A percentile compares a stretch with the other conserved stretches of the same genome.
phyloP scores from a whole-genome alignment of 192 early-diverging fungal genomes.

The Coemansia sp. region DNA sequence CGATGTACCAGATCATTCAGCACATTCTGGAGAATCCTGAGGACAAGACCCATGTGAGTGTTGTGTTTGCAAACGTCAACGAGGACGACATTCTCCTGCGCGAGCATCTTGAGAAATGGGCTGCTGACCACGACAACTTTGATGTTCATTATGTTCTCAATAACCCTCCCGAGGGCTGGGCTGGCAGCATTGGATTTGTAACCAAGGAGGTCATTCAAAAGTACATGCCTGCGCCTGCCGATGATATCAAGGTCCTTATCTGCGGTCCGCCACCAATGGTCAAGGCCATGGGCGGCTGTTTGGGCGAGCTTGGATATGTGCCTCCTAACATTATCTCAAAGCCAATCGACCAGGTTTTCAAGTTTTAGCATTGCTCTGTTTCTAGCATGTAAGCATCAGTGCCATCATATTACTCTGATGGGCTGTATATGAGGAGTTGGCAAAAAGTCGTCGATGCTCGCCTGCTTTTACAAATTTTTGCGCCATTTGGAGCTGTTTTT shows the following conservation, averaged over 20 bases:
- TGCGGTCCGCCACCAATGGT: constrained; percentile 93
- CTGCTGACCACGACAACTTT: constrained; percentile 73
- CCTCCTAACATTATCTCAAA: constrained; percentile 78
- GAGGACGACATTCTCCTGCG: constrained; percentile 86
- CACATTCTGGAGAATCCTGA: constrained; percentile 80
- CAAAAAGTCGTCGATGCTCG: too few species aligned
- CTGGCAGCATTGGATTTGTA: constrained; percentile 83
- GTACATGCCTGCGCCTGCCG: constrained; percentile 69
- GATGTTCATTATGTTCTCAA: constrained; percentile 83
- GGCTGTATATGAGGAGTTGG: too few species aligned
- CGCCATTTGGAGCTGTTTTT: too few species aligned
- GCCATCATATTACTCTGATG: too few species aligned
- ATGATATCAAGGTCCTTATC: constrained; percentile 83
- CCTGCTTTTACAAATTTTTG: too few species aligned
- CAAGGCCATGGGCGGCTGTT: constrained; percentile 72
- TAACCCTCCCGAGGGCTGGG: constrained; percentile 77
- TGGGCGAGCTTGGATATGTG: constrained; percentile 76
- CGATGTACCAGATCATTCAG: constrained; percentile 94
- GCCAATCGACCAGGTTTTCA: constrained; percentile 84
- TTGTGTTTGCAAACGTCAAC: constrained; percentile 93
- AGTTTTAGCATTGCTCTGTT: constrained; percentile 63
- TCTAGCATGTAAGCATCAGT: background rate
- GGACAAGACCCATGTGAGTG: constrained; percentile 82
- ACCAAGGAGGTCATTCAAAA: constrained; percentile 79
- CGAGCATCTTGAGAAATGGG: constrained; percentile 79